phyloP scores from a whole-genome alignment of 148 eudicot species.

The Fagopyrum esculentum region DNA sequence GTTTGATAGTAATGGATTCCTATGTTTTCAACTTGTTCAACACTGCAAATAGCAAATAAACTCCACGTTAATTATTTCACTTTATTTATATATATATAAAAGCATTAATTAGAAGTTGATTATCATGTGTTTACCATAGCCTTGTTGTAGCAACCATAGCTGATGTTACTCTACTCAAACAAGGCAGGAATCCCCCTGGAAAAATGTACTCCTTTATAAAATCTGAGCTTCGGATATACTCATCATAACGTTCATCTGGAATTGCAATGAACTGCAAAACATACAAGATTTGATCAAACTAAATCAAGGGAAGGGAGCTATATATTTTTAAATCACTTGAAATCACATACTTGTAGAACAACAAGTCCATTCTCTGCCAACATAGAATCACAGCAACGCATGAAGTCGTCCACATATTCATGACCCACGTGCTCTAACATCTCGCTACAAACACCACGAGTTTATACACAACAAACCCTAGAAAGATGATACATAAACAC shows the following conservation, averaged over 20 bases:
- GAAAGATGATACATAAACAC: too few species aligned
- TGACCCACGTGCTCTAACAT: constrained; percentile 91
- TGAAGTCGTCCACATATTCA: constrained; percentile 74
- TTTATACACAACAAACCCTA: too few species aligned
- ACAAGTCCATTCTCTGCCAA: constrained; percentile 68
- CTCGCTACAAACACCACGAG: constrained; percentile 36
- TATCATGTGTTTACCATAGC: constrained; percentile 30
- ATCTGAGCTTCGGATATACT: constrained; percentile 40
- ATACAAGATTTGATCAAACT: background rate
- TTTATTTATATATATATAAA: too few species aligned
- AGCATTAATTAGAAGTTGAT: too few species aligned
- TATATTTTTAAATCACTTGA: background rate
- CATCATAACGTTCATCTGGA: constrained; percentile 49
- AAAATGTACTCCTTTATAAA: constrained; percentile 58
- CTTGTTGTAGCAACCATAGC: constrained; percentile 61
- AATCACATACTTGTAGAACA: constrained; percentile 60
- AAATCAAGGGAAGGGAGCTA: background rate
- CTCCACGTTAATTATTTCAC: background rate
- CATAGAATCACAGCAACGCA: constrained; percentile 54
- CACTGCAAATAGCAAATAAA: constrained; percentile 28
- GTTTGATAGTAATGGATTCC: constrained; percentile 54
- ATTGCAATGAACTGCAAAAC: constrained; percentile 40
- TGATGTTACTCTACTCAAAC: constrained; percentile 41
- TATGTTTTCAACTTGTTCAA: constrained; percentile 53
- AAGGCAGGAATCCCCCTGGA: constrained; percentile 51